These are phyloP conservation scores for Teunomyces atbi DNA, from an alignment of 805 yeast species.

Conservation along the genomic window DNA sequence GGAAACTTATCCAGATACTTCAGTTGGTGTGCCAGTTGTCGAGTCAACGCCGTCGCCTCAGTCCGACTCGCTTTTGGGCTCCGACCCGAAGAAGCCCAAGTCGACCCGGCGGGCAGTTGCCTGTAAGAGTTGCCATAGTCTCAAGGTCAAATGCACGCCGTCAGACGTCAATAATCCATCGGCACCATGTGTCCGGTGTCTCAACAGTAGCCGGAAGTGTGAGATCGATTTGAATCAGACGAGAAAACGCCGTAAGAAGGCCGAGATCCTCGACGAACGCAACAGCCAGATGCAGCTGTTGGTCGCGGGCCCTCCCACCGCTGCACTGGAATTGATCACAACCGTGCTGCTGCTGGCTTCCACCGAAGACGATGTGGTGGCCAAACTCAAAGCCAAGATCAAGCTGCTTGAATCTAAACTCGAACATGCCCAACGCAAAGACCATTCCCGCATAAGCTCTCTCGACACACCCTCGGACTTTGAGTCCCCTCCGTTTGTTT, in stretches of 20 bases:
- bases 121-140: conserved; percentile 72
- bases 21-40: not conserved
- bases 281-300: not conserved
- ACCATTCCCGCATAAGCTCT: not conserved
- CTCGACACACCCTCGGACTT: conserved; percentile 4
- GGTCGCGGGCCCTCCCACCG: not conserved
- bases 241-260: conserved; percentile 45
- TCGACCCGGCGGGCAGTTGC: conserved; percentile 50
- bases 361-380: not conserved
- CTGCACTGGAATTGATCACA: not conserved
- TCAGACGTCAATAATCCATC: conserved; percentile 54
- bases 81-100: conserved; percentile 1
- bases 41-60: not conserved
- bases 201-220: conserved; percentile 61
- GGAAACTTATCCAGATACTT: not conserved
- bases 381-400: not conserved
- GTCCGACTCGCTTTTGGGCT: not conserved
- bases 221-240: conserved; percentile 63
- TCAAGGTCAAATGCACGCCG: conserved; percentile 84
- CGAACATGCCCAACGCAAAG: not conserved
- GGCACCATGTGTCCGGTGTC: conserved; percentile 74
- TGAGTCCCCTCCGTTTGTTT: conserved; percentile 22
- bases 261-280: conserved; percentile 26
- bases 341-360: not conserved
- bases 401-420: not conserved